Conservation (phyloP, 1,284 basidiomycete genomes). For the Puccinia coronata region DNA sequence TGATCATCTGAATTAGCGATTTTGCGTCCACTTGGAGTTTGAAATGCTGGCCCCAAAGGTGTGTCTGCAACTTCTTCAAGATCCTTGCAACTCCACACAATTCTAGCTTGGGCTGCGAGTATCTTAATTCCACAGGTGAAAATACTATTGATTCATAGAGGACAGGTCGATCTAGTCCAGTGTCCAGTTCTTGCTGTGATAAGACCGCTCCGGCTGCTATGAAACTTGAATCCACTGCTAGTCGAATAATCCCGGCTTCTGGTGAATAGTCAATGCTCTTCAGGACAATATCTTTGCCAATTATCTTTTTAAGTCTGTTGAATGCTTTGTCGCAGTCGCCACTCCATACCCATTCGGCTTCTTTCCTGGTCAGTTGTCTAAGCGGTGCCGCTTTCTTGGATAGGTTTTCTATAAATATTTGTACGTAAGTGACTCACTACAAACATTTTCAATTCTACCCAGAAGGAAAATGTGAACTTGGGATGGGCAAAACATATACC, state of each 20-base stretch:
- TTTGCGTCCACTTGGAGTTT: constrained; percentile 33
- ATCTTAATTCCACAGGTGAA: constrained; percentile 21
- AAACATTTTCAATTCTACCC: too few relatives aligned
- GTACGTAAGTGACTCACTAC: constrained; percentile 23
- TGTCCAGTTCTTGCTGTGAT: neutral
- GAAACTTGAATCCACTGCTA: constrained; percentile 19
- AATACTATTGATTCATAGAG: constrained; percentile 15
- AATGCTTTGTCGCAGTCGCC: neutral
- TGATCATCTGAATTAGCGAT: constrained; percentile 35
- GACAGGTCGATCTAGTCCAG: neutral
- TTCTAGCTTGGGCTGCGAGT: constrained; percentile 41
- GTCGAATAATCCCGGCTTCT: neutral
- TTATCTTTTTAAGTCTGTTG: neutral
- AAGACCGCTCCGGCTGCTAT: neutral
- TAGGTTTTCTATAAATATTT: constrained; percentile 14
- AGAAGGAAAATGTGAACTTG: too few relatives aligned
- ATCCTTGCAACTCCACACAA: constrained; percentile 39
- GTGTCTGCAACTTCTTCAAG: constrained; percentile 11
- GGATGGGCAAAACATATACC: too few relatives aligned
- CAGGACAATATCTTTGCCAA: neutral
- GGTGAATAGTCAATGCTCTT: neutral
- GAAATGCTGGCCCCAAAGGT: constrained; percentile 26
- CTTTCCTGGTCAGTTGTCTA: neutral
- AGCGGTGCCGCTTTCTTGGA: neutral
- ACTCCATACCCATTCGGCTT: neutral